phyloP scores from a whole-genome alignment of 1,284 basidiomycete species.

The Jaminaea rosea region DNA sequence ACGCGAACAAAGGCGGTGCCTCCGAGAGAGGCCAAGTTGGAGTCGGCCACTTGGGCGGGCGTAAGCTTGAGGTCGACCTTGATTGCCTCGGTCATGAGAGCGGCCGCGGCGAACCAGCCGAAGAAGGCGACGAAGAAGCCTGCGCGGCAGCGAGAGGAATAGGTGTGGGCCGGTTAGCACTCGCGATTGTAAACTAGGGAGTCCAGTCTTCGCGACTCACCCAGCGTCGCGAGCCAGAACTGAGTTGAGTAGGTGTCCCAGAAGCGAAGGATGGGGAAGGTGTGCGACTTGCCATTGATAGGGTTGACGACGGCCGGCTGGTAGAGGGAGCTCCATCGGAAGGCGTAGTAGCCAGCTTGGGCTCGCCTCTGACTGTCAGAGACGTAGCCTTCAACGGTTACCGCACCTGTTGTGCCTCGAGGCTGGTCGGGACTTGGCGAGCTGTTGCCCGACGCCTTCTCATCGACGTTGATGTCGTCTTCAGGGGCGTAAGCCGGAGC shows the following conservation, averaged over 20 bases:
- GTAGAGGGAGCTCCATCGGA: constrained; percentile 43
- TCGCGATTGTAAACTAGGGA: too few relatives aligned
- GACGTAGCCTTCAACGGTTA: constrained; percentile 27
- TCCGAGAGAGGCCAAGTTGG: constrained; percentile 56
- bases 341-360: constrained; percentile 14
- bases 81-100: constrained; percentile 58
- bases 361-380: constrained; percentile 22
- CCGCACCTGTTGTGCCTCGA: constrained; percentile 5
- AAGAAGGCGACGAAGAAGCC: constrained; percentile 52
- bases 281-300: constrained; percentile 55
- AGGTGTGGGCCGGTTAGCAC: too few relatives aligned
- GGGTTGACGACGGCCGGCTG: constrained; percentile 51
- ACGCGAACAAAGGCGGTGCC: constrained; percentile 55
- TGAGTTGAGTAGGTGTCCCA: constrained; percentile 54
- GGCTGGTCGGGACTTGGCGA: background rate
- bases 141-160: too few relatives aligned
- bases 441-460: background rate
- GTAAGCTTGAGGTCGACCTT: constrained; percentile 56
- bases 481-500: background rate
- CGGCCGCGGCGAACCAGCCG: constrained; percentile 62
- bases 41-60: constrained; percentile 53
- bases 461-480: background rate
- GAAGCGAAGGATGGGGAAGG: constrained; percentile 56
- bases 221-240: constrained; percentile 51
- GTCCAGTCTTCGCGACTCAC: too few relatives aligned